Evolutionary conservation across 1,284 basidiomycete genomes (phyloP).

Genomic region (Sporisorium iseilematis-ciliati): DNA sequence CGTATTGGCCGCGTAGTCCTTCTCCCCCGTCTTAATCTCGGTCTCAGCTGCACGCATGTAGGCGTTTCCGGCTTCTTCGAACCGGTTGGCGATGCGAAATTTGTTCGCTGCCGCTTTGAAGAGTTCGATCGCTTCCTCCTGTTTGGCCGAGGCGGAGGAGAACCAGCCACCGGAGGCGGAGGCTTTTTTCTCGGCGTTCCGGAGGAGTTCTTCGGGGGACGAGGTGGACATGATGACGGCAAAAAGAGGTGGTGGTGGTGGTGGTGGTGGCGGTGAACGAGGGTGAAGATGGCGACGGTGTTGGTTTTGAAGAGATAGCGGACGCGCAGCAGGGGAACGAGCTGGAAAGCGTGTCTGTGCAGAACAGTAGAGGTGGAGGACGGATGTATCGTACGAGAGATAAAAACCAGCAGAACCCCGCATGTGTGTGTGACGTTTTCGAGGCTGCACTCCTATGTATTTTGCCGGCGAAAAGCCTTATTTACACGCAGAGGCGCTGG

Average conservation of each 20-base stretch:
- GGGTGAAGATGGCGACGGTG: constrained; percentile 5
- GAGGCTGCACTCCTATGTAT: no score
- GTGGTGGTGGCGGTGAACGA: no score
- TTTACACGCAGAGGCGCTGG: not conserved
- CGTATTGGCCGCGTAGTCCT: constrained; percentile 69
- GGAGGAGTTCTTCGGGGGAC: constrained; percentile 74
- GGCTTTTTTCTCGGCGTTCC: constrained; percentile 92
- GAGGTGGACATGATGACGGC: constrained; percentile 62
- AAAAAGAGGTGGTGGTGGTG: no score
- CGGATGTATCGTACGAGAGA: not conserved
- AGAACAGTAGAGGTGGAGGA: constrained; percentile 2
- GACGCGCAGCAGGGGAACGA: not conserved
- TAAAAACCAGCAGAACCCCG: no score
- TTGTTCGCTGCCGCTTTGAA: constrained; percentile 94
- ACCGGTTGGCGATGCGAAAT: constrained; percentile 93
- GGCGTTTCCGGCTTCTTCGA: constrained; percentile 86
- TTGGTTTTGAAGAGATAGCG: not conserved
- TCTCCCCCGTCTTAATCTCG: constrained; percentile 65
- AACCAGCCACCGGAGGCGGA: constrained; percentile 78
- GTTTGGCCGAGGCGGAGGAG: constrained; percentile 57
- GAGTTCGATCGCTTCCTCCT: constrained; percentile 89
- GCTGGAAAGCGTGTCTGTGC: not conserved
- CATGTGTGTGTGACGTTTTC: no score
- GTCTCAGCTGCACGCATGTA: constrained; percentile 67
- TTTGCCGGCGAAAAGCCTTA: no score